phyloP scores from a whole-genome alignment of 2,329 filamentous ascomycete genomes.

The Trichocomaceae sp. region DNA sequence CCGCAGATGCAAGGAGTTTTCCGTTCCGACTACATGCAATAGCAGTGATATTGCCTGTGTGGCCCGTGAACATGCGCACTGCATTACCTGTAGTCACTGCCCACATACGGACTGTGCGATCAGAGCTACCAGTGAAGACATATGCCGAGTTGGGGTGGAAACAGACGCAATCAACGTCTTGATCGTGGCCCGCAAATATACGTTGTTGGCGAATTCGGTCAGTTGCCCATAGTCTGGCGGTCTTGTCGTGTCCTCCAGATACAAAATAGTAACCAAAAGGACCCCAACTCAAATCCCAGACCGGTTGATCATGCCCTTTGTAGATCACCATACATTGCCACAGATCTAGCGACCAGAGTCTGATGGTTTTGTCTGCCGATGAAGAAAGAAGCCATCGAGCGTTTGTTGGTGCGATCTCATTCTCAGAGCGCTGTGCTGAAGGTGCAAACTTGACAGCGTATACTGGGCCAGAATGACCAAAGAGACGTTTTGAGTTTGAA shows the following conservation, averaged over 20 bases:
- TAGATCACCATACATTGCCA: conserved; percentile 93
- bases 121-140: conserved; percentile 84
- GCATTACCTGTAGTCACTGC: conserved; percentile 79
- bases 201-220: conserved; percentile 86
- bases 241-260: conserved; percentile 81
- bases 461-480: conserved; percentile 85
- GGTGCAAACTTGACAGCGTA: conserved; percentile 88
- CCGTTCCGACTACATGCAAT: conserved; percentile 82
- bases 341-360: conserved; percentile 86
- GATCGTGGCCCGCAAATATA: conserved; percentile 86
- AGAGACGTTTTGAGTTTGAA: conserved; percentile 65
- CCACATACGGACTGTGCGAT: conserved; percentile 98
- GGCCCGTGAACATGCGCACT: conserved; percentile 86
- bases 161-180: conserved; percentile 79
- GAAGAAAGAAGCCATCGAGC: conserved; percentile 78
- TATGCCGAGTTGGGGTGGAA: conserved; percentile 96
- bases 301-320: conserved; percentile 82
- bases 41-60: conserved; percentile 78
- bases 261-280: conserved; percentile 95
- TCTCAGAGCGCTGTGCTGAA: conserved; percentile 48
- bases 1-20: conserved; percentile 83
- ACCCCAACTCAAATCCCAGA: conserved; percentile 83
- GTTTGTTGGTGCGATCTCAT: conserved; percentile 48
- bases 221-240: conserved; percentile 83
- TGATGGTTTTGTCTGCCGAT: conserved; percentile 79